phyloP scores from a whole-genome alignment of 768 basidiomycete genomes.

The Lepiota venenata region DNA sequence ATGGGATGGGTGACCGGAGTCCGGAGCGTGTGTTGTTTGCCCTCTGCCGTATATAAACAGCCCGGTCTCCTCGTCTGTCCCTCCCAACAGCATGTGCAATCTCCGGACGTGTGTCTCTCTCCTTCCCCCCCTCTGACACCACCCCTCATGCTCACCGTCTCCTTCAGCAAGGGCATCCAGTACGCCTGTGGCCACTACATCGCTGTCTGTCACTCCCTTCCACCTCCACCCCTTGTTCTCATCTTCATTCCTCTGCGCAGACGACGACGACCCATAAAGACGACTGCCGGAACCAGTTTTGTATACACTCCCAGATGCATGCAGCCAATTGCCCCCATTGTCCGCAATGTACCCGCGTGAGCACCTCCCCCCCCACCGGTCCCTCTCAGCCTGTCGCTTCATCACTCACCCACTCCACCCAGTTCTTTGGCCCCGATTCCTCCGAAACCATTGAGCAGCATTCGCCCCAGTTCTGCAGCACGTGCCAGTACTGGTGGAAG shows the following conservation, averaged over 20 bases:
- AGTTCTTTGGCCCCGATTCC: constrained; percentile 73
- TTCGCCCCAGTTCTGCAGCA: constrained; percentile 51
- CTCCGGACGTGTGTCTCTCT: constrained; percentile 45
- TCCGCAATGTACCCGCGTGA: constrained; percentile 41
- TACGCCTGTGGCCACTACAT: constrained; percentile 81
- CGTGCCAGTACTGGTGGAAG: constrained; percentile 59
- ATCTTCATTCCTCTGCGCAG: constrained; percentile 26
- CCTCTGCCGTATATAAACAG: constrained; percentile 18
- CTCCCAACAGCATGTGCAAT: constrained; percentile 43
- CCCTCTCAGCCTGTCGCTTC: constrained; percentile 7
- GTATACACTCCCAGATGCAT: constrained; percentile 32
- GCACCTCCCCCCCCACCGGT: constrained; percentile 18
- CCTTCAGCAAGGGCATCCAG: constrained; percentile 65
- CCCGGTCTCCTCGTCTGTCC: background rate
- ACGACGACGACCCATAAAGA: constrained; percentile 47
- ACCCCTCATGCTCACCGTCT: constrained; percentile 17
- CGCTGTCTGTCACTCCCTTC: constrained; percentile 39
- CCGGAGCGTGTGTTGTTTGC: constrained; percentile 24
- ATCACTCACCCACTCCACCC: constrained; percentile 12
- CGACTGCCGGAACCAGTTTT: constrained; percentile 51
- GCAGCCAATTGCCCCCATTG: constrained; percentile 33
- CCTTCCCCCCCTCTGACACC: background rate
- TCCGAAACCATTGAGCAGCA: constrained; percentile 52
- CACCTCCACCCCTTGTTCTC: constrained; percentile 9
- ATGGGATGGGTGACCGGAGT: background rate